These are phyloP conservation scores for Colletotrichum liaoningense DNA, from an alignment of 2,329 filamentous ascomycete species.

Conservation along the genomic window DNA sequence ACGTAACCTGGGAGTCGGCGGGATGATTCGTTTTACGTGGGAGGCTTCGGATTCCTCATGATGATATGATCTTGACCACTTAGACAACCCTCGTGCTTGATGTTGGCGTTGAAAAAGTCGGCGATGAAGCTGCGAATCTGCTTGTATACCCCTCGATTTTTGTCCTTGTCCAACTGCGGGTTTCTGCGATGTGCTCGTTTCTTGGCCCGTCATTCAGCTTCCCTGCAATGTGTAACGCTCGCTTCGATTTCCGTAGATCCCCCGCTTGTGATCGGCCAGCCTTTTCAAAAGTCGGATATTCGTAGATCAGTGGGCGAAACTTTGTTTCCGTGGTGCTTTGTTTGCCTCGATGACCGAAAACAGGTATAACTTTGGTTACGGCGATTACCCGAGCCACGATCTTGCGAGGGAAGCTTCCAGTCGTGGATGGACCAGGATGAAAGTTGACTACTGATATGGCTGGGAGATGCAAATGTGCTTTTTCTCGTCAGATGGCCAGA, in stretches of 20 bases:
- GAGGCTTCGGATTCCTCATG: constrained; percentile 35
- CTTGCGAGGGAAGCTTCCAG: neutral
- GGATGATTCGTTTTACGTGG: constrained; percentile 22
- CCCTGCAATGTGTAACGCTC: neutral
- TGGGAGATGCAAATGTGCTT: neutral
- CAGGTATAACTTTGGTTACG: constrained; percentile 1
- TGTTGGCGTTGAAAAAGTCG: neutral
- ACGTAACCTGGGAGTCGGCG: constrained; percentile 3
- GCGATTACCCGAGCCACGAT: neutral
- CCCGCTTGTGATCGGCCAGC: neutral
- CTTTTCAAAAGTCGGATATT: neutral
- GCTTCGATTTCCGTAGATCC: neutral
- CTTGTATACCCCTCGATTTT: neutral
- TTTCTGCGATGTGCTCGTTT: neutral
- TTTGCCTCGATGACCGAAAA: constrained; percentile 10
- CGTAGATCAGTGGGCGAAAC: neutral
- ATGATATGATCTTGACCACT: constrained; percentile 11
- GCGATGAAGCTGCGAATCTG: neutral
- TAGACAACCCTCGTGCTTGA: neutral
- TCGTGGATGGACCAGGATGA: neutral
- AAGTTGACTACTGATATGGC: neutral
- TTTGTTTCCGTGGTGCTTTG: neutral
- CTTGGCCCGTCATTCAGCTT: neutral
- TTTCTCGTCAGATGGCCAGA: neutral
- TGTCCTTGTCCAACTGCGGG: neutral